Conservation (phyloP, 1,284 basidiomycete species). For the Ceratobasidium sp. region DNA sequence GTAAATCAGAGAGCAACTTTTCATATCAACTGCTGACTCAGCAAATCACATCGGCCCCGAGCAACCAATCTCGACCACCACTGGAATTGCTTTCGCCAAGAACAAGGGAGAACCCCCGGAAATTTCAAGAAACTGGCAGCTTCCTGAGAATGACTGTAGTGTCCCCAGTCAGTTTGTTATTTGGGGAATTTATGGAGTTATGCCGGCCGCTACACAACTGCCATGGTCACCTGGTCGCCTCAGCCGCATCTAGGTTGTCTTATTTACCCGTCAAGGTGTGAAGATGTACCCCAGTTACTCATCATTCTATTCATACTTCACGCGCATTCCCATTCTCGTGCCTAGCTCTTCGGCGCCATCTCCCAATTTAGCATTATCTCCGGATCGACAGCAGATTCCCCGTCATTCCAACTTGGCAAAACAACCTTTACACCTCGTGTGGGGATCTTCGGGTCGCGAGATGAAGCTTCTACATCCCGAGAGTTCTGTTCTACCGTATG, state of each 20-base stretch:
- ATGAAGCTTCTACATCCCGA: not conserved
- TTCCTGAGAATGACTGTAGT: no score
- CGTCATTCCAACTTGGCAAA: not conserved
- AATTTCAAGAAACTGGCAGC: no score
- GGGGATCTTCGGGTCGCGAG: slow-evolving; percentile 15
- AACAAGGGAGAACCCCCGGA: not conserved
- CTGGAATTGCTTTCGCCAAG: not conserved
- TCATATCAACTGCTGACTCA: slow-evolving; percentile 10
- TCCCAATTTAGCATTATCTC: not conserved
- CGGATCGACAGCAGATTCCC: not conserved
- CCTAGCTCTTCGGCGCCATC: not conserved
- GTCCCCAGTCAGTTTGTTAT: no score
- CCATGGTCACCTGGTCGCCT: no score
- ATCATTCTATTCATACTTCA: no score
- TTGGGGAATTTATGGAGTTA: no score
- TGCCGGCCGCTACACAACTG: no score
- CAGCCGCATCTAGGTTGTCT: no score
- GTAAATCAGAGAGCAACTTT: slow-evolving; percentile 24
- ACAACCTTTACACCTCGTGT: not conserved
- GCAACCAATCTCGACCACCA: not conserved
- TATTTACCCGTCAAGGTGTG: no score
- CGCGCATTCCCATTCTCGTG: no score
- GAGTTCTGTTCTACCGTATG: not conserved
- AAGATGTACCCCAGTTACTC: no score
- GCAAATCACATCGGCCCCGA: not conserved